Evolutionary conservation across 441 rosid genomes (phyloP).

Genomic region (Pelargonium australe): DNA sequence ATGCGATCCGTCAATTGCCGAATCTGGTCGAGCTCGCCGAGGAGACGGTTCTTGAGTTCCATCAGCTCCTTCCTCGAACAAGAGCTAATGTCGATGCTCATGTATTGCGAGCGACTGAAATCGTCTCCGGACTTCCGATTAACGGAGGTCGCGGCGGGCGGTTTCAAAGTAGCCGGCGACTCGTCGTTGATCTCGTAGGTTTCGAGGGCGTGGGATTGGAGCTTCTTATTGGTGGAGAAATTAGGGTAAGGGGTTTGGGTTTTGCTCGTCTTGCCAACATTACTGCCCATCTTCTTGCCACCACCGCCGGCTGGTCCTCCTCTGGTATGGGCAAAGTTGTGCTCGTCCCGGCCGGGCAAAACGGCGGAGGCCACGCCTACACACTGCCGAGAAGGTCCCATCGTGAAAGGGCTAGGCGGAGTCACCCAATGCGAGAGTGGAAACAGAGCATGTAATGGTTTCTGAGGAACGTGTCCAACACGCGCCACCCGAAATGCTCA

Average conservation of each 20-base stretch:
- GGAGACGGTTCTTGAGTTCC: conserved; percentile 53
- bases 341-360: neutral
- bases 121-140: neutral
- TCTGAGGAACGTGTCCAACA: neutral
- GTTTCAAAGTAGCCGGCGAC: neutral
- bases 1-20: conserved; percentile 51
- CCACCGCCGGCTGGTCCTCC: neutral
- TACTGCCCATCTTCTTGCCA: neutral
- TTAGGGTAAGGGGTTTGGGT: neutral
- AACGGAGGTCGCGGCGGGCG: conserved; percentile 43
- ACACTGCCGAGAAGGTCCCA: neutral
- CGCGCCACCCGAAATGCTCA: neutral
- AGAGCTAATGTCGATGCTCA: conserved; percentile 30
- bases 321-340: neutral
- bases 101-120: conserved; percentile 29
- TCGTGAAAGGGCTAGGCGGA: neutral
- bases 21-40: conserved; percentile 59
- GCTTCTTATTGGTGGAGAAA: neutral
- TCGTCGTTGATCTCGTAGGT: neutral
- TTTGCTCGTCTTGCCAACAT: neutral
- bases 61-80: conserved; percentile 42
- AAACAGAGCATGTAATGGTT: neutral
- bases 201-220: neutral
- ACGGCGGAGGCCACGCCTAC: neutral
- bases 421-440: neutral